These are phyloP conservation scores for Gamsiella multidivaricata DNA, from an alignment of 192 early-diverging fungal genomes.

Conservation along the genomic window DNA sequence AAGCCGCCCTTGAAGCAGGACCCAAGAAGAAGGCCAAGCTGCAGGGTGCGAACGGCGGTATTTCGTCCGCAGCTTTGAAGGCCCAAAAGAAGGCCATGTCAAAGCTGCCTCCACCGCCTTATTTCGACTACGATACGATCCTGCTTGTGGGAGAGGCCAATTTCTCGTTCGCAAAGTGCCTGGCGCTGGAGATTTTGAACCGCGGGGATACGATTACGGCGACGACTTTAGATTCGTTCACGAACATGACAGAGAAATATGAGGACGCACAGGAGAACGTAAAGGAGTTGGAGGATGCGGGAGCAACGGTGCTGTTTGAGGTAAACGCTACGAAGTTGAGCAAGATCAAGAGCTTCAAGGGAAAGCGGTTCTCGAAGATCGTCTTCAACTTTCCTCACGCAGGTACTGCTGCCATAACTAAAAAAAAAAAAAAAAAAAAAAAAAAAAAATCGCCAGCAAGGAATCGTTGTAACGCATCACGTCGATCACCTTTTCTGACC, in stretches of 20 bases:
- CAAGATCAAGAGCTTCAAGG: slow-evolving; percentile 66
- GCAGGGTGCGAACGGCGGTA: neutral
- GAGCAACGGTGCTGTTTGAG: slow-evolving; percentile 76
- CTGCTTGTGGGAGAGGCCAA: slow-evolving; percentile 93
- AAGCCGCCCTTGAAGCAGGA: slow-evolving; percentile 18
- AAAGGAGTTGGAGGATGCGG: slow-evolving; percentile 65
- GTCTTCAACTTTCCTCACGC: slow-evolving; percentile 98
- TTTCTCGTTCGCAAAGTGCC: slow-evolving; percentile 87
- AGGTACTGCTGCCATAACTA: slow-evolving; percentile 56
- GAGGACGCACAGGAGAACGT: slow-evolving; percentile 76
- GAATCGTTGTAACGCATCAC: no score
- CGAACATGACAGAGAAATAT: slow-evolving; percentile 82
- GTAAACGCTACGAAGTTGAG: slow-evolving; percentile 83
- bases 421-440: neutral
- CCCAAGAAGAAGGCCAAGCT: slow-evolving; percentile 27
- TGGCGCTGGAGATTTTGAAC: slow-evolving; percentile 68
- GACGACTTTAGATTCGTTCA: slow-evolving; percentile 80
- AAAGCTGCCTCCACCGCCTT: slow-evolving; percentile 56
- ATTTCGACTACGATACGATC: slow-evolving; percentile 67
- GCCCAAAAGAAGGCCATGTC: slow-evolving; percentile 46
- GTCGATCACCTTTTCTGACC: slow-evolving; percentile 1
- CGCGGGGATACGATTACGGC: slow-evolving; percentile 73
- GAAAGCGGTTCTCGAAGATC: slow-evolving; percentile 78
- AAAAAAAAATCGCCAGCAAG: neutral
- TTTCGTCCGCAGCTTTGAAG: slow-evolving; percentile 10